Evolutionary conservation across 176 grass and related monocot species (phyloP).

Genomic region (Lolium rigidum): DNA sequence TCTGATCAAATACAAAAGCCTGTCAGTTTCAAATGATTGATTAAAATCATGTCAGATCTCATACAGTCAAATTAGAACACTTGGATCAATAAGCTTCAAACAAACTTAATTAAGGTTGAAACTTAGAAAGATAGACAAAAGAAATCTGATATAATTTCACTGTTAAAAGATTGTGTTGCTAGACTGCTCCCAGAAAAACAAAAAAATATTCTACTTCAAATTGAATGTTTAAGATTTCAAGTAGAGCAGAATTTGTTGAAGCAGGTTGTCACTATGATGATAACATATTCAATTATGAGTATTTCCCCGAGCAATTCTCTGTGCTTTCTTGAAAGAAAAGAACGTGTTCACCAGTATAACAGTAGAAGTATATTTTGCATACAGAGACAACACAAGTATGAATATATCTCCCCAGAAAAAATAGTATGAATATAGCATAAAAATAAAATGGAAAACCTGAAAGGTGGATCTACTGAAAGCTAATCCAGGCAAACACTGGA

Average conservation of each 20-base stretch:
- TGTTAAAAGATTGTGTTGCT: neutral
- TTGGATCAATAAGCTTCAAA: neutral
- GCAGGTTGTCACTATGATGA: neutral
- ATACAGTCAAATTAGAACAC: neutral
- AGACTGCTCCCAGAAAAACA: neutral
- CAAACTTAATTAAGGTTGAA: neutral
- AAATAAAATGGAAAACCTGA: neutral
- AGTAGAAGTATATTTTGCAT: neutral
- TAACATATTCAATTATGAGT: neutral
- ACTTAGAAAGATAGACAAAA: neutral
- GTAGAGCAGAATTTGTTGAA: neutral
- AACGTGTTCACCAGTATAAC: neutral
- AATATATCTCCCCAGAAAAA: neutral
- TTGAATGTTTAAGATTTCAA: neutral
- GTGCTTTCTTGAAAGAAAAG: neutral
- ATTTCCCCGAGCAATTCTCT: neutral
- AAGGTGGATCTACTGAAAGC: neutral
- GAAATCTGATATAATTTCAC: neutral
- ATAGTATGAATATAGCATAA: neutral
- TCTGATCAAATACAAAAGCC: neutral
- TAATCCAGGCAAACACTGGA: neutral
- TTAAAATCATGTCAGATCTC: conserved; percentile 12
- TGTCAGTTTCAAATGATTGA: conserved; percentile 7
- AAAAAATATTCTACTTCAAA: neutral
- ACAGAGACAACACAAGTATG: neutral